Base-by-base conservation (phyloP, 148 eudicot genomes). In the Persicaria maculosa region DNA sequence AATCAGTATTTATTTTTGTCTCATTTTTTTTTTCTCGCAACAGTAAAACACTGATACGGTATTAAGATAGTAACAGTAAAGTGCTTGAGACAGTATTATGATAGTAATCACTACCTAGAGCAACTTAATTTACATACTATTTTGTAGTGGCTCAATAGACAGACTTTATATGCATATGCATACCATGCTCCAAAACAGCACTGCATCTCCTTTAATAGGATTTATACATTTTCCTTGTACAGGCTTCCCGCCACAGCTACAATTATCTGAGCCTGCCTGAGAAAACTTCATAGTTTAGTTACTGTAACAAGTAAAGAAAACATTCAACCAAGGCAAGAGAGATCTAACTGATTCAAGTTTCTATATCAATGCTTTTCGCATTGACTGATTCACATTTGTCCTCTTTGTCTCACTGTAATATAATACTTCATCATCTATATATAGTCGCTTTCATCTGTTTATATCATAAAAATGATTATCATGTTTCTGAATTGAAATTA, bases 131-230 rank as follows among this genome's bases (percentile, higher is more conserved):
- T 31, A 31, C 40, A 31, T 31, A 31, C 40, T 31, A 31, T 31
- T 31, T 31, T 31, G 40, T 0, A 31, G 40, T 31, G 40, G 40
- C 1, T 31, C 40, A 31, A 31, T 31, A 1, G 40, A 31, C 40
- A 47, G 44, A 45, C 31, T 74, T 50, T 20, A 80, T 74, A 44
- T 67, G 40, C 40, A 31, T 31, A 31, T 31, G 82, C 88, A 82
- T 80, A 93, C 98, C 98, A 91, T 90, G 84, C 97, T 94, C 98
- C 98, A 94, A 75, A 94, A 94, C 50, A 94, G 92, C 70, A 94
- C 92, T 44, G 98, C 98, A 78, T 88, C 90, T 84, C 98, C 98
- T 85, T 88, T 91, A 62, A 22, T 20, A 74, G 98, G 98, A 80
- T 94, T 94, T 46, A 94, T 89, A 43, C 92, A 91, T 76, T 88